phyloP scores from a whole-genome alignment of 2,329 filamentous ascomycete genomes.

The Trichoderma brevicompactum region DNA sequence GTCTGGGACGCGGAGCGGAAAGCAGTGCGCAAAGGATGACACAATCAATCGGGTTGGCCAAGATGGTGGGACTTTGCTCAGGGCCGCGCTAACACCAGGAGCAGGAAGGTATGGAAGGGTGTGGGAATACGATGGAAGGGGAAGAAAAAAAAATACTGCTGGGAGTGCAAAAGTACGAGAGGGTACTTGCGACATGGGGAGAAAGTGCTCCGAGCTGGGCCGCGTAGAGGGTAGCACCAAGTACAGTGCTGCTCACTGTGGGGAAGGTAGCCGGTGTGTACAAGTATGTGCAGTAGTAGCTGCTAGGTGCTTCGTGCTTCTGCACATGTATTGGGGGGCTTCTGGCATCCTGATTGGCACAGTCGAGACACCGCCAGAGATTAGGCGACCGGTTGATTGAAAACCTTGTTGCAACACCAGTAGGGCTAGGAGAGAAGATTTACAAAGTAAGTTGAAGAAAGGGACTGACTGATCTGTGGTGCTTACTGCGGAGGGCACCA shows the following conservation, averaged over 20 bases:
- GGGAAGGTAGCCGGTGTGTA: background rate
- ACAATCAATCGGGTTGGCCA: constrained; percentile 41
- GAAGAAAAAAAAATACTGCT: background rate
- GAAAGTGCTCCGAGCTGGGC: no score
- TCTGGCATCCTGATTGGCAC: constrained; percentile 16
- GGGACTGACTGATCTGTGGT: background rate
- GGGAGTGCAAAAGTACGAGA: no score
- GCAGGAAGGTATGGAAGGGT: constrained; percentile 27
- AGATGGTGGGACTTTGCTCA: constrained; percentile 29
- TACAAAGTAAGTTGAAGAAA: no score
- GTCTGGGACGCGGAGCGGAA: constrained; percentile 19
- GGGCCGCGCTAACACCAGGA: constrained; percentile 27
- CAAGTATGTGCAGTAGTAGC: background rate
- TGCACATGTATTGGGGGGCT: background rate
- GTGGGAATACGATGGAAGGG: constrained; percentile 28
- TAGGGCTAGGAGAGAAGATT: no score
- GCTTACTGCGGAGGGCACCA: constrained; percentile 1
- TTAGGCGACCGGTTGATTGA: constrained; percentile 24
- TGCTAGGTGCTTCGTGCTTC: no score
- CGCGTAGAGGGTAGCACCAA: background rate
- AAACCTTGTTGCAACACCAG: constrained; percentile 15
- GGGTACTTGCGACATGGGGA: no score
- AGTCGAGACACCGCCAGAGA: constrained; percentile 1
- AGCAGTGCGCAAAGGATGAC: constrained; percentile 40
- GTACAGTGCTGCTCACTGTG: constrained; percentile 20